Percentiles rank a stretch among this genome's conserved stretches.
Evolutionary conservation across 75 land plant species (phyloP).

Genomic region (Azolla pinnata): DNA sequence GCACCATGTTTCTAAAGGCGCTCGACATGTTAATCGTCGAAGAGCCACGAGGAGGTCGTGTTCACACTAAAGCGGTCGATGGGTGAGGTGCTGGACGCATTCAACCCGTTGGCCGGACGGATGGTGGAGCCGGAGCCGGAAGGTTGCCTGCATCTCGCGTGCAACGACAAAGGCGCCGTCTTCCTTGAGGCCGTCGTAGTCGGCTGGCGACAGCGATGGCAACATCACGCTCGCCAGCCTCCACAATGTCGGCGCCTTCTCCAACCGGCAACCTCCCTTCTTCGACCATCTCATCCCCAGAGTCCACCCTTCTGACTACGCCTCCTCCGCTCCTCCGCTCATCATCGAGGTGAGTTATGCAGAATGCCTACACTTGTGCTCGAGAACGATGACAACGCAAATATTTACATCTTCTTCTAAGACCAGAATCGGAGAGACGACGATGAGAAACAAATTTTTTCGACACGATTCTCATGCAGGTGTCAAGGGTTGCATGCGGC

Average conservation of each 20-base stretch:
- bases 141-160: not conserved
- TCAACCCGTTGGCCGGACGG: not conserved
- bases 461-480: not conserved
- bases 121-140: not conserved
- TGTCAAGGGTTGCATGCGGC: conserved; percentile 12
- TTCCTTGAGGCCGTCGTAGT: conserved; percentile 27
- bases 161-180: conserved; percentile 34
- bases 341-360: not conserved
- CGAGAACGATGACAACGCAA: too few relatives aligned
- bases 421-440: not conserved
- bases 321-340: not conserved
- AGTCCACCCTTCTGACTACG: not conserved
- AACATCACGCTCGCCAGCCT: not conserved
- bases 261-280: not conserved
- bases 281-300: not conserved
- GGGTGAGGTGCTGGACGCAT: not conserved
- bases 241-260: not conserved
- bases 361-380: too few relatives aligned
- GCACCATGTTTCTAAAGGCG: conserved; percentile 1
- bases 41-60: not conserved
- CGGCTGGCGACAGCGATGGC: too few relatives aligned
- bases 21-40: not conserved
- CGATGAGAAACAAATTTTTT: not conserved
- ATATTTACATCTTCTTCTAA: not conserved
- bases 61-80: not conserved